phyloP scores from a whole-genome alignment of 768 basidiomycete genomes.

The Amanita phalloides region DNA sequence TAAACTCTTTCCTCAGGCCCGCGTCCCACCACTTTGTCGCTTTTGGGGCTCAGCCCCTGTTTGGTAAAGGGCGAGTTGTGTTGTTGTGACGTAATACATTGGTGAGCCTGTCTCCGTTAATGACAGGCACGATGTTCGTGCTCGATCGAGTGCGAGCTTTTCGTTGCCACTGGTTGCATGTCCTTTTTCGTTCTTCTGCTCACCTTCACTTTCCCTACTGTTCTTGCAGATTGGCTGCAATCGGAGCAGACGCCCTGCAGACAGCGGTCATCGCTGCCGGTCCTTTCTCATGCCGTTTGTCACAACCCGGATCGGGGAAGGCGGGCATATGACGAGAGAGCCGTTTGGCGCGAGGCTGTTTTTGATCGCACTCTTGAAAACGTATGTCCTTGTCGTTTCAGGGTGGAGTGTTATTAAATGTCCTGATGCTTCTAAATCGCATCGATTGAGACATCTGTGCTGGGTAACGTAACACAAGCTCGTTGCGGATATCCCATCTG shows the following conservation, averaged over 20 bases:
- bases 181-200: background rate
- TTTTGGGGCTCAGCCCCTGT: constrained; percentile 40
- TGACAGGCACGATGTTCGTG: constrained; percentile 46
- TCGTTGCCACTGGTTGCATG: constrained; percentile 75
- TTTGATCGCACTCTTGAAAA: constrained; percentile 54
- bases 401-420: too few relatives aligned
- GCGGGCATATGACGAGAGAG: constrained; percentile 21
- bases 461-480: constrained; percentile 56
- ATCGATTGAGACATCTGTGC: constrained; percentile 68
- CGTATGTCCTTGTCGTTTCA: too few relatives aligned
- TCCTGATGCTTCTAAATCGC: constrained; percentile 39
- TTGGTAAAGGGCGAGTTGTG: constrained; percentile 24
- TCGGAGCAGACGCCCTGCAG: constrained; percentile 79
- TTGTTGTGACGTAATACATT: constrained; percentile 56
- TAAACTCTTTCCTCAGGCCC: too few relatives aligned
- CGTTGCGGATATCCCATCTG: constrained; percentile 44
- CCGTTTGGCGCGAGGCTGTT: constrained; percentile 78
- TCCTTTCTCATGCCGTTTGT: constrained; percentile 62
- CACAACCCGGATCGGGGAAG: constrained; percentile 61
- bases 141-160: constrained; percentile 67
- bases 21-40: constrained; percentile 46
- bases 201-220: too few relatives aligned
- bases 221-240: constrained; percentile 63
- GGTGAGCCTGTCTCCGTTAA: constrained; percentile 43
- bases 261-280: constrained; percentile 74